Base-by-base conservation (phyloP, 371 early-diverging fungal genomes). In the Capillidium rhysosporum region DNA sequence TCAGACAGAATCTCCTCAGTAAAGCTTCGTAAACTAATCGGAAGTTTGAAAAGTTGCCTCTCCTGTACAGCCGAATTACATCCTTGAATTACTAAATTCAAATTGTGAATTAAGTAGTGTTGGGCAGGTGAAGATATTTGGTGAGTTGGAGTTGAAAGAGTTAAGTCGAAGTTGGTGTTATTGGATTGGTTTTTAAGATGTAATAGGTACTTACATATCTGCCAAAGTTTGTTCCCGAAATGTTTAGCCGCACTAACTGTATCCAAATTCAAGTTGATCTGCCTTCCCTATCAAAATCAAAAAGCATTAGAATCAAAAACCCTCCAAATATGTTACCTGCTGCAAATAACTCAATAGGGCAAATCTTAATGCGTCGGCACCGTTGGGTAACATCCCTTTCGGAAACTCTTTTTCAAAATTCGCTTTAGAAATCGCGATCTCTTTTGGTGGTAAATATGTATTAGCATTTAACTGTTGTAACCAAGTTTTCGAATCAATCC, bases 221-320 rank as follows among this genome's bases (percentile, higher is more conserved):
- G 97, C 96, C 97, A 99, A 14, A 99, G 68, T 68, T 99, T 99
- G 69, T 99, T 99, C 64, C 93, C 90, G 61, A 97, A 95, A 61
- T 92, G 84, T 38, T 84, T 73, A 46, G 91, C 87, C 5, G 94
- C 84, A 49, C 86, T 75, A 8, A 98, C 90, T 62, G 86, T 84
- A n/a, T 78, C 70, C 20, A 99, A 77, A 64, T 97, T 95, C 53
- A 99, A 63, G 65, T 98, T 98, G 61, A 99, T 94, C 68, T 97
- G 95, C 47, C 87, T 76, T 14, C 86, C 76, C 62, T 70, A 62
- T 30, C 9, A 51, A 48, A 12, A 49, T 1, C 1, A 47, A 28
- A 18, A 58, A 4, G 18, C 44, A 18, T 24, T 51, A 23, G 20
- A 26, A 12, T 21, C 8, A 23, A 7, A 45, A 26, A 25, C 38